Conservation (phyloP, 768 basidiomycete genomes). For the Clavulina sp. region DNA sequence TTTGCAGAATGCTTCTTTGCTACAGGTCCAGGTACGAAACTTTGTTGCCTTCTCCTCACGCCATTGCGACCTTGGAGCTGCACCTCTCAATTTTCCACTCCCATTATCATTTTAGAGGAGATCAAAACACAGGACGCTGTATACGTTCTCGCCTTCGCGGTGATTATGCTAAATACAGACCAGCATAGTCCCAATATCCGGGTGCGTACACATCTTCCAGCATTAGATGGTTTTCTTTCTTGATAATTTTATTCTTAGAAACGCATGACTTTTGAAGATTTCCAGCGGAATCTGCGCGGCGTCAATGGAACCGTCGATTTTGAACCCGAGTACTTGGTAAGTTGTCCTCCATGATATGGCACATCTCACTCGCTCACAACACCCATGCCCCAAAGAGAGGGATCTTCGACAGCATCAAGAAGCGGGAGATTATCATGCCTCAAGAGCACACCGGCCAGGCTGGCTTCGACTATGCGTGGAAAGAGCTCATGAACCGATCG, state of each 20-base stretch:
- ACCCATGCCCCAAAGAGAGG: conserved; percentile 28
- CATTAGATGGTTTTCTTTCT: not conserved
- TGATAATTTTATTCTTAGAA: conserved; percentile 33
- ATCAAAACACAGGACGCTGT: conserved; percentile 84
- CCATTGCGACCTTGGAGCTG: not conserved
- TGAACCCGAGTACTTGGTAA: conserved; percentile 65
- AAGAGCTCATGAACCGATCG: conserved; percentile 72
- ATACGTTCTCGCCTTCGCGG: conserved; percentile 84
- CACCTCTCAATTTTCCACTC: too few relatives aligned
- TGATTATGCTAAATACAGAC: conserved; percentile 98
- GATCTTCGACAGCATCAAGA: conserved; percentile 89
- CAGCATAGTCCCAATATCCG: conserved; percentile 86
- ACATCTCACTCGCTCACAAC: not conserved
- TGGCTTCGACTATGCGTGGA: conserved; percentile 99
- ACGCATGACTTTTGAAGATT: conserved; percentile 94
- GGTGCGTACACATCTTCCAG: conserved; percentile 26
- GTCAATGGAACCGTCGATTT: conserved; percentile 80
- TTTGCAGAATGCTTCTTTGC: conserved; percentile 88
- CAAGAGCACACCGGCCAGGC: conserved; percentile 93
- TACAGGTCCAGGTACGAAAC: conserved; percentile 47
- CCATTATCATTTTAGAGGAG: too few relatives aligned
- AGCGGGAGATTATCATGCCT: conserved; percentile 89
- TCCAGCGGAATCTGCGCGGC: conserved; percentile 77
- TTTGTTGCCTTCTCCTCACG: not conserved
- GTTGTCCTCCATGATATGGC: conserved; percentile 11